Conservation (phyloP, 208 protist genomes). For the Wallacemonas rigidus region DNA sequence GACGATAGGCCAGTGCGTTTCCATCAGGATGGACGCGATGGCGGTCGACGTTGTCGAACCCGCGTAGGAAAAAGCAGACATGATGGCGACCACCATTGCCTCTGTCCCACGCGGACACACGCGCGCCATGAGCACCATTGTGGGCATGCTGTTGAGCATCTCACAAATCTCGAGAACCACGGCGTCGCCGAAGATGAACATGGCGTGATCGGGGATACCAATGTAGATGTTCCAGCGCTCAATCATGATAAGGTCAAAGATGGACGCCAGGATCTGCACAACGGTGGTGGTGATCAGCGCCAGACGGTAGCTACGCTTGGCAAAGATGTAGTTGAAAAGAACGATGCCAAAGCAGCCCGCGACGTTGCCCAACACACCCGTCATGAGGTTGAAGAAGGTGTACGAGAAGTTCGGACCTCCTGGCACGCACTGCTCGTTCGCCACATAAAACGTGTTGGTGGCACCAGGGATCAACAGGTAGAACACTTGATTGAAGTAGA, state of each 20-base stretch:
- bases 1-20: slow-evolving; percentile 49
- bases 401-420: slow-evolving; percentile 65
- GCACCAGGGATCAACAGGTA: slow-evolving; percentile 62
- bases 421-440: slow-evolving; percentile 45
- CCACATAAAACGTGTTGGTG: slow-evolving; percentile 59
- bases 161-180: slow-evolving; percentile 57
- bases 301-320: slow-evolving; percentile 48
- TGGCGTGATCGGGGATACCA: slow-evolving; percentile 56
- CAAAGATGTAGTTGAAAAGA: slow-evolving; percentile 51
- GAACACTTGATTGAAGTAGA: slow-evolving; percentile 32
- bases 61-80: slow-evolving; percentile 71
- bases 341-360: slow-evolving; percentile 46
- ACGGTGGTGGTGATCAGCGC: slow-evolving; percentile 53
- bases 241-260: slow-evolving; percentile 76
- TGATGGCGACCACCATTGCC: slow-evolving; percentile 73
- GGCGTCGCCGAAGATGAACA: slow-evolving; percentile 73
- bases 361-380: slow-evolving; percentile 37
- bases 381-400: slow-evolving; percentile 64
- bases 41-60: slow-evolving; percentile 41
- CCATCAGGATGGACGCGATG: slow-evolving; percentile 57
- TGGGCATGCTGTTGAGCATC: slow-evolving; percentile 72
- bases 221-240: slow-evolving; percentile 68
- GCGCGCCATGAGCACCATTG: slow-evolving; percentile 73
- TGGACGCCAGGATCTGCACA: slow-evolving; percentile 39
- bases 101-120: slow-evolving; percentile 84